Percentiles rank a stretch among this genome's conserved stretches.
Evolutionary conservation across 257 asterid species (phyloP).

Genomic region (Rehmannia glutinosa): DNA sequence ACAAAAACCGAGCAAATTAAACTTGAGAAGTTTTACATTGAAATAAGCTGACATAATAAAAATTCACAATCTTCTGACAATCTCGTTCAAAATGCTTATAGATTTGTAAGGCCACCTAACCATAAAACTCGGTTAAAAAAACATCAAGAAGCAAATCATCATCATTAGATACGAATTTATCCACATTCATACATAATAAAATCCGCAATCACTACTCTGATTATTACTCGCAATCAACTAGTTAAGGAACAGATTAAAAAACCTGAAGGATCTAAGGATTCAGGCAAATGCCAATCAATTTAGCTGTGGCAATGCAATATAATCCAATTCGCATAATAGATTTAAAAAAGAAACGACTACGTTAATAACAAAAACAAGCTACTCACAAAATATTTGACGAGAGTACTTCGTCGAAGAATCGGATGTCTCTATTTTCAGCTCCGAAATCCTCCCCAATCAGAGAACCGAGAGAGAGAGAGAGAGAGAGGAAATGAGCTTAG

Average conservation of each 20-base stretch:
- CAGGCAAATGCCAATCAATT: not conserved
- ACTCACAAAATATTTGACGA: not conserved
- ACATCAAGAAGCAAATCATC: not conserved
- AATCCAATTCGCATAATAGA: not conserved
- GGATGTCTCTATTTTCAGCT: not conserved
- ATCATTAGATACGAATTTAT: not conserved
- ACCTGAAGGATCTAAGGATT: not conserved
- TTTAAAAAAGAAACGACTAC: not conserved
- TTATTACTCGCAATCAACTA: not conserved
- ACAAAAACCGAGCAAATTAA: not conserved
- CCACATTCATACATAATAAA: not conserved
- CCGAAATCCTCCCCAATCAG: not conserved
- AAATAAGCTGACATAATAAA: not conserved
- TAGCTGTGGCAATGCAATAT: not conserved
- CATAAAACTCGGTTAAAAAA: too few relatives aligned
- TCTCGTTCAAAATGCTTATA: not conserved
- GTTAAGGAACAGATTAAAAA: not conserved
- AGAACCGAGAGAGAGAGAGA: not conserved
- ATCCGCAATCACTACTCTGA: not conserved
- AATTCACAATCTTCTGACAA: not conserved
- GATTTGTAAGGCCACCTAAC: not conserved
- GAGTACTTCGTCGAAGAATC: conserved; percentile 1
- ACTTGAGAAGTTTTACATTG: not conserved
- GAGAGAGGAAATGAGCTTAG: not conserved
- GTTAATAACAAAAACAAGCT: not conserved